These are phyloP conservation scores for Periglandula ipomoeae DNA, from an alignment of 2,329 filamentous ascomycete species.

Conservation along the genomic window DNA sequence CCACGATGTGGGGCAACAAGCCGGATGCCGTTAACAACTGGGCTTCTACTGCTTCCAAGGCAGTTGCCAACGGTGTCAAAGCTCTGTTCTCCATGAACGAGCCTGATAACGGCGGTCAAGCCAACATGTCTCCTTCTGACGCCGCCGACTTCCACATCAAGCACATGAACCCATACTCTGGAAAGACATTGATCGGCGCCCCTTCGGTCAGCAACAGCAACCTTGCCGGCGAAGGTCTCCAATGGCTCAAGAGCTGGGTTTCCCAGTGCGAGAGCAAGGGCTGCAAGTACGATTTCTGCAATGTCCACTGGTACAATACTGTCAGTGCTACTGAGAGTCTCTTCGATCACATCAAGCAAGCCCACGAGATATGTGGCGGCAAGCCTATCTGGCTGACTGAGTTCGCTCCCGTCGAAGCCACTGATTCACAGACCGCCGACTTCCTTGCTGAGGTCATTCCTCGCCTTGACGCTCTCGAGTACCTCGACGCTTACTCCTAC, in stretches of 20 bases:
- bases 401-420: constrained; percentile 44
- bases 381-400: constrained; percentile 56
- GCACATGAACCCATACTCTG: constrained; percentile 46
- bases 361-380: constrained; percentile 34
- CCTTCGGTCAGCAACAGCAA: constrained; percentile 56
- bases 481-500: constrained; percentile 48
- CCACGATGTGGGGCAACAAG: constrained; percentile 52
- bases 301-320: constrained; percentile 55
- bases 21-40: constrained; percentile 39
- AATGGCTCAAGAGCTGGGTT: constrained; percentile 22
- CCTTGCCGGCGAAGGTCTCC: constrained; percentile 37
- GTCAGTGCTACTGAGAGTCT: constrained; percentile 39
- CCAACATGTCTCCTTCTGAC: constrained; percentile 42
- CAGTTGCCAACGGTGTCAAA: constrained; percentile 44
- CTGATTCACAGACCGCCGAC: constrained; percentile 28
- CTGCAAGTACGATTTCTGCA: constrained; percentile 52
- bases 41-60: constrained; percentile 37
- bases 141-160: constrained; percentile 45
- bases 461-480: constrained; percentile 38
- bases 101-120: constrained; percentile 52
- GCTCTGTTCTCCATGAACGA: constrained; percentile 64
- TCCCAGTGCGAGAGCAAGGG: neutral
- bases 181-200: constrained; percentile 43
- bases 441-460: constrained; percentile 43
- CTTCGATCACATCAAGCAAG: constrained; percentile 42